Conservation (phyloP, 352 stramenopile genomes). For the Globisporangium spiculum region DNA sequence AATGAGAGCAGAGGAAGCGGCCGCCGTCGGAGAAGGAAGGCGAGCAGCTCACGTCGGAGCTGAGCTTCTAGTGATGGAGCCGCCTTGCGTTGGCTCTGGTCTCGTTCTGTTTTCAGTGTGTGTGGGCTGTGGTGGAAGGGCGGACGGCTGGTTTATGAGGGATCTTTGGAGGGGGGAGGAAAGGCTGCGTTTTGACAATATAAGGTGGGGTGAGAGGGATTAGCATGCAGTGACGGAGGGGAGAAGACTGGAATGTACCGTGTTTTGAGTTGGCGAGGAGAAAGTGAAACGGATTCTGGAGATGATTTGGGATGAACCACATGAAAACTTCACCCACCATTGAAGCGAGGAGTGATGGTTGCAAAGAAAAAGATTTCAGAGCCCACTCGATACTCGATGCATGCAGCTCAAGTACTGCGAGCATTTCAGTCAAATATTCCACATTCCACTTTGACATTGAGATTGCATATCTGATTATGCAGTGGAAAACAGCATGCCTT, state of each 20-base stretch:
- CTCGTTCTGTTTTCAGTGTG: neutral
- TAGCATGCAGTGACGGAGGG: neutral
- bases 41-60: neutral
- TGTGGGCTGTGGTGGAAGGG: neutral
- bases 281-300: slow-evolving; percentile 1
- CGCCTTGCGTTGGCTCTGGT: neutral
- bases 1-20: neutral
- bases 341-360: neutral
- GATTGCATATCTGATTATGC: too few species aligned
- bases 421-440: too few species aligned
- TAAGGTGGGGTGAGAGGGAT: neutral
- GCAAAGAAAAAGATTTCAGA: neutral
- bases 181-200: neutral
- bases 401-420: neutral
- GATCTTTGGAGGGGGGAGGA: neutral
- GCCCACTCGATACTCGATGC: neutral
- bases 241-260: neutral
- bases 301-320: neutral
- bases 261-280: neutral
- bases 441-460: too few species aligned
- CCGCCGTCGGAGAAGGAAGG: neutral
- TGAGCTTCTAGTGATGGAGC: neutral
- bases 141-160: neutral
- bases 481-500: neutral
- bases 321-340: neutral